These are phyloP conservation scores for Penicillium palitans DNA, from an alignment of 2,329 filamentous ascomycete species.

Conservation along the genomic window DNA sequence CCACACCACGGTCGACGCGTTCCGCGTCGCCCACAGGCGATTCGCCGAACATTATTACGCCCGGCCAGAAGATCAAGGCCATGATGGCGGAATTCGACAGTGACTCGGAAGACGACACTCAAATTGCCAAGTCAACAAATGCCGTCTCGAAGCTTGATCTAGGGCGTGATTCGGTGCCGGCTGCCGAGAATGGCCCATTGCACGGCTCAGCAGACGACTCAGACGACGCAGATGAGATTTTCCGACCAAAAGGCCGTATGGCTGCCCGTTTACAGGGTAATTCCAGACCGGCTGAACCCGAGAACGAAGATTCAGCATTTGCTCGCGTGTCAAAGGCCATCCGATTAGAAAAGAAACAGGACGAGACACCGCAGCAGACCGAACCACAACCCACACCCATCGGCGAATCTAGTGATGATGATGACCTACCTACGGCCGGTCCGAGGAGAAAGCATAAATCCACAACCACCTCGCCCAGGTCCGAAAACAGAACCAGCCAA, in stretches of 20 bases:
- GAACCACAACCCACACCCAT: constrained; percentile 10
- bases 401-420: constrained; percentile 26
- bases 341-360: constrained; percentile 18
- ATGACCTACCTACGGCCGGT: constrained; percentile 34
- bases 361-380: constrained; percentile 12
- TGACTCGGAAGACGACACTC: constrained; percentile 49
- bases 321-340: constrained; percentile 40
- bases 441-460: constrained; percentile 31
- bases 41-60: constrained; percentile 43
- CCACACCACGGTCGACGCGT: constrained; percentile 38
- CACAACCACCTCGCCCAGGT: constrained; percentile 28
- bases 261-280: constrained; percentile 62
- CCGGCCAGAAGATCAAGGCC: constrained; percentile 51
- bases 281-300: background rate
- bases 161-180: constrained; percentile 8
- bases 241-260: constrained; percentile 62
- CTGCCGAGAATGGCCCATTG: constrained; percentile 9
- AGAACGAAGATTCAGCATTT: constrained; percentile 40
- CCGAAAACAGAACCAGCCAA: constrained; percentile 28
- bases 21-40: constrained; percentile 29
- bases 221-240: constrained; percentile 53
- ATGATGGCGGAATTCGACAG: constrained; percentile 51
- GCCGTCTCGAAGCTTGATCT: constrained; percentile 21
- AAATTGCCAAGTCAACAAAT: constrained; percentile 18
- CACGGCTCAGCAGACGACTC: constrained; percentile 30